phyloP scores from a whole-genome alignment of 2,329 filamentous ascomycete genomes.

The Pezicula radicicola region DNA sequence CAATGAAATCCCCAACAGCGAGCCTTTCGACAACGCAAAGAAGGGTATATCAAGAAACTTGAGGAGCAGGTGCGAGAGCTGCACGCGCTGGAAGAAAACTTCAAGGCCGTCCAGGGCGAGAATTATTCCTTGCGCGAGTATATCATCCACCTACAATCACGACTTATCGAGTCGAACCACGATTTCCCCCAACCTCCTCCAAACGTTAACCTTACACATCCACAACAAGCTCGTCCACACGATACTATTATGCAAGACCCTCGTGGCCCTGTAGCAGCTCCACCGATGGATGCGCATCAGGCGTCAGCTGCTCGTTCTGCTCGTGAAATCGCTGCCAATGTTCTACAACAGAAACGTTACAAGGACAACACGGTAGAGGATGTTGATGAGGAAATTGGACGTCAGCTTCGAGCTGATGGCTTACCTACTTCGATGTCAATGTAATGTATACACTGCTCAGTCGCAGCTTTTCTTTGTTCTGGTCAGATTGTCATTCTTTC shows the following conservation, averaged over 20 bases:
- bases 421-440: conserved; percentile 21
- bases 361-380: conserved; percentile 35
- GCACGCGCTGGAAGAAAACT: conserved; percentile 70
- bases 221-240: conserved; percentile 29
- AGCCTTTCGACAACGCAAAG: conserved; percentile 95
- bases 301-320: conserved; percentile 31
- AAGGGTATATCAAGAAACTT: conserved; percentile 96
- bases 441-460: background rate
- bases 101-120: conserved; percentile 79
- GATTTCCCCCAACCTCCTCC: conserved; percentile 82
- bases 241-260: conserved; percentile 19
- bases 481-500: background rate
- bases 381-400: conserved; percentile 52
- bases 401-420: conserved; percentile 42
- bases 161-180: conserved; percentile 77
- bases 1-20: conserved; percentile 52
- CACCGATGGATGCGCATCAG: conserved; percentile 31
- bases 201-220: conserved; percentile 68
- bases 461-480: conserved; percentile 3
- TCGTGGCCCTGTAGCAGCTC: conserved; percentile 17
- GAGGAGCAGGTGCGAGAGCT: conserved; percentile 90
- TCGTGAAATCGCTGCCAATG: conserved; percentile 28
- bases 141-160: conserved; percentile 83
- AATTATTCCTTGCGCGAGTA: conserved; percentile 92
- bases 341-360: conserved; percentile 28